Evolutionary conservation across 257 asterid species (phyloP), one percentile per base, ranked within the genome.

Genomic region (Solanum lignicaule): DNA sequence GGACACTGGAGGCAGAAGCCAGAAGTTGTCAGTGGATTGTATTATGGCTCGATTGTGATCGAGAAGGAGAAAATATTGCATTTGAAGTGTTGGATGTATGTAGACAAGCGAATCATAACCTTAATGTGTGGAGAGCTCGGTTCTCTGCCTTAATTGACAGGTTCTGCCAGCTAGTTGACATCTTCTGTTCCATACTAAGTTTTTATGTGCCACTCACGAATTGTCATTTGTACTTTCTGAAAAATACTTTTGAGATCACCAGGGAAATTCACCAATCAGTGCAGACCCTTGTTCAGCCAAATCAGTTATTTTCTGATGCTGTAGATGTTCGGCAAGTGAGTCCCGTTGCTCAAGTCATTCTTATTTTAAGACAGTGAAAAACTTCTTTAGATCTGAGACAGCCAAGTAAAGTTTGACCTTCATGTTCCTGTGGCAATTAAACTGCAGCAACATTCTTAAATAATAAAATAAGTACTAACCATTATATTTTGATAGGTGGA

Each of bases 41-140:
- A 88, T 89, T 97, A 89, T 97, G 99, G 99, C 99, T 97, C 52
- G 99, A 97, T 90, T 97, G 99, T 84, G 99, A 97, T 76, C 92
- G 98, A 88, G 99, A 97, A 94, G 99, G 99, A 88, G 99, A 97
- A 92, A 97, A 97, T 90, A 97, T 97, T 87, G 98, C 99, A 75
- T 96, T 92, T 90, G 99, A 97, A 91, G 99, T 97, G 87, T 90
- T 95, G 76, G 98, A 97, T 84, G 95, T 94, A 89, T 97, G 99
- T 91, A 92, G 79, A 27, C 91, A 96, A 89, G 98, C 93, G 58
- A 97, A 97, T 89, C 95, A 88, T 79, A 93, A 96, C 90, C 94
- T 97, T 86, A 93, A 92, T 90, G 90, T 96, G 46, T 91, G 95
- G 96, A 95, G 99, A 93, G 99, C 99, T 91, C 98, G 94, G 68